Base-by-base conservation (phyloP, 257 asterid species). In the Nicotiana benthamiana region DNA sequence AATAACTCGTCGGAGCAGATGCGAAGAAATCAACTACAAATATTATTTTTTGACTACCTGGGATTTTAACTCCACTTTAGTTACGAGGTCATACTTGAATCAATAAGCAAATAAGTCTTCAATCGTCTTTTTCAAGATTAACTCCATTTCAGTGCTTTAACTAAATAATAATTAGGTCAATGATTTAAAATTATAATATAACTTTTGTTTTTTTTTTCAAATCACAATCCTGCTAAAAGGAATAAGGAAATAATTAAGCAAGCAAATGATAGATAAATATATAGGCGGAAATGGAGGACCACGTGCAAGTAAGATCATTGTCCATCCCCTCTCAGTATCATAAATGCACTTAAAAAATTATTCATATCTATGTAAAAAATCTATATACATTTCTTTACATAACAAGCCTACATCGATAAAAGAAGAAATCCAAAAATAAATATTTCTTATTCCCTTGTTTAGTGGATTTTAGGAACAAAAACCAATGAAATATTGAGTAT, bases 231-330 rank as follows among this genome's bases (percentile, higher is more conserved):
- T 24, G 54, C 24, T 68, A 30, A 28, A 76, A 76, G 26, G 36
- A 72, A 43, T 36, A 80, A 53, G 18, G 6, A 83, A 83, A 75
- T 3, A 86, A 43, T 79, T 65, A 78, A 12, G 60, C 36, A 72
- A 85, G 62, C 75, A 59, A 64, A 80, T 77, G 53, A 85, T 65
- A 53, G 70, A 61, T 79, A 82, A 76, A 66, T 80, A 82, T 75
- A 62, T 4, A 53, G 68, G 79, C 83, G 75, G 22, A 85, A 36
- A 75, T 60, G 78, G 82, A 80, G 87, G 85, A 83, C 87, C 89
- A 87, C 85, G 81, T 85, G 90, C 87, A 82, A 34, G 86, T 80
- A 83, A 67, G 90, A 92, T 87, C 92, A 84, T 83, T 87, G 92
- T 88, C 92, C 88, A 86, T 85, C 87, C 92, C 90, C 87, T 83